Base-by-base conservation (phyloP, 192 early-diverging fungal genomes). In the Coemansia furcata region DNA sequence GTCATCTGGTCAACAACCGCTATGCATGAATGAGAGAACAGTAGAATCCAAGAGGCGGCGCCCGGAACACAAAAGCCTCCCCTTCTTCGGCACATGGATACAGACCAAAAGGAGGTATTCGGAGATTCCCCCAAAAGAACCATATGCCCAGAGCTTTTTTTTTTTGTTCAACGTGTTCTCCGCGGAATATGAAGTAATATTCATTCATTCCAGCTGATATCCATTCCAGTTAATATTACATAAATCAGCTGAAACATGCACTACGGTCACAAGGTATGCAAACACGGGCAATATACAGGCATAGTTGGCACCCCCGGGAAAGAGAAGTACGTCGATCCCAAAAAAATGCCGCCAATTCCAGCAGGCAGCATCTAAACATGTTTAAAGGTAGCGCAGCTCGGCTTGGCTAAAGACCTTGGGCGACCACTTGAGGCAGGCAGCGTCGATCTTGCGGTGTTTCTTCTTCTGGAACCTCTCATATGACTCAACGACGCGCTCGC, bases 401-500 rank as follows among this genome's bases (percentile, higher is more conserved):
- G 89, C 87, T 40, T 88, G 85, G 6, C 90, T 85, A 68, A 94
- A 94, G 66, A 90, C 87, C 61, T 91, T 89, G 39, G 93, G 93
- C 54, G 86, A 87, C 92, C 92, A 93, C 54, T 89, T 78, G n/a
- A 92, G 72, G 44, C 89, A 92, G 33, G 84, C 76, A 17, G 95
- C 85, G 62, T 93, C 92, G 68, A 99, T 94, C 58, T 78, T 86
- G 19, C 91, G 85, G 67, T 85, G 86, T 61, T 88, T 87, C 86
- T 97, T 97, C 71, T 88, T 88, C 60, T 86, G 77, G 44, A 85
- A 86, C 67, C 93, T 86, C 60, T 97, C 89, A 62, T 90, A 86
- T 29, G 92, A 84, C 72, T 94, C 88, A 11, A 97, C 83, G 15
- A 94, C 90, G 21, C 92, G 90, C 49, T 98, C 90, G 74, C 89